Evolutionary conservation across 2,329 filamentous ascomycete genomes (phyloP), one percentile per base, ranked within the genome.

Genomic region (Aspergillus sp.): DNA sequence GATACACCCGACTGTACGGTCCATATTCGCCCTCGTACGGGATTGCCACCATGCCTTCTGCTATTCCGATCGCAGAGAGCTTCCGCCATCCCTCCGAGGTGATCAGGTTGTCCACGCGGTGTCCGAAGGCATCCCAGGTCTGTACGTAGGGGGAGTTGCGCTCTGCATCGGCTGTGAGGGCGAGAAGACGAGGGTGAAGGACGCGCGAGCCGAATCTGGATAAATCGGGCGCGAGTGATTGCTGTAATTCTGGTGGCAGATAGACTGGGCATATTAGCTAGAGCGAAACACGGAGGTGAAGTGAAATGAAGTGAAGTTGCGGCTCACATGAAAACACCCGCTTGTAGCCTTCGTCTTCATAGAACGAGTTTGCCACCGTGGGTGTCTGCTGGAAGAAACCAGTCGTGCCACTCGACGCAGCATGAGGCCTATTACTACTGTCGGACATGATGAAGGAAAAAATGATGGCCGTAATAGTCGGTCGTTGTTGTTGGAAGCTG

Each of bases 81-180:
- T 44, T 38, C 26, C 57, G 49, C 58, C 58, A 60, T 33, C 58
- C 58, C 36, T 60, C 57, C 10, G 55, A 52, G 4, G 58, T 61
- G 10, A 57, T 45, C 4, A 61, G 41, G 4, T 57, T 47, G 41
- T 61, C 55, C n/a, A 32, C 28, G 8, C 40, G 40, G 27, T 29
- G 39, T 28, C 43, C 43, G 27, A 45, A 45, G 26, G 12, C 38
- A 10, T 39, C 29, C 43, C 43, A 40, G 6, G 43, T 29, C 10
- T 39, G 26, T 4, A 40, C 9, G 9, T 28, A 39, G 7, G 43
- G 43, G 7, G 33, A 10, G 39, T 45, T 39, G 26, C 26, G 33
- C 35, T 45, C 43, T 40, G 43, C 43, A 30, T 45, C 43, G 19
- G 28, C 43, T 10, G 29, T 34, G 29, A n/a, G 26, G 7, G n/a